Evolutionary conservation across 768 basidiomycete genomes (phyloP).

Genomic region (Suillus decipiens): DNA sequence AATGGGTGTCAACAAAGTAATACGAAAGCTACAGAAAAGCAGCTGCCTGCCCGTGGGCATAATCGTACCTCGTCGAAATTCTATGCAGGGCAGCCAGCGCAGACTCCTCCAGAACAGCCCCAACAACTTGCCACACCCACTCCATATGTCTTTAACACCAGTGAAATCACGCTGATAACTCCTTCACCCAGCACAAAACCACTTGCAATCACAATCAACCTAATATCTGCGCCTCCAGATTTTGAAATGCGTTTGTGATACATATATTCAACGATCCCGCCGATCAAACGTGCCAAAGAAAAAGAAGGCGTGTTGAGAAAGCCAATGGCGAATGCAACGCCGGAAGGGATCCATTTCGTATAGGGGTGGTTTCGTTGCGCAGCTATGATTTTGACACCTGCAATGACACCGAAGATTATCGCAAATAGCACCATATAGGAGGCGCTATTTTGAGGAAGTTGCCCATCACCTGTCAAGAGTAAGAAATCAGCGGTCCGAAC

Average conservation of each 20-base stretch:
- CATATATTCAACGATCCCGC: conserved; percentile 78
- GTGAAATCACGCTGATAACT: conserved; percentile 78
- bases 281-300: conserved; percentile 87
- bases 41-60: not conserved
- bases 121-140: conserved; percentile 79
- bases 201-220: conserved; percentile 84
- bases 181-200: conserved; percentile 98
- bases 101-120: conserved; percentile 80
- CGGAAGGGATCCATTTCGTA: conserved; percentile 86
- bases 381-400: conserved; percentile 66
- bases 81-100: conserved; percentile 63
- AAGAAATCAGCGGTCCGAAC: conserved; percentile 12
- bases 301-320: conserved; percentile 97
- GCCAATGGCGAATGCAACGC: conserved; percentile 93
- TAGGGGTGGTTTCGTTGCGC: conserved; percentile 48
- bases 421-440: conserved; percentile 83
- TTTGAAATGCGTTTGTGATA: conserved; percentile 57
- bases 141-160: conserved; percentile 74
- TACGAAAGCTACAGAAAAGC: not conserved
- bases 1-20: not conserved
- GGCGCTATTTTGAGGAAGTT: conserved; percentile 74
- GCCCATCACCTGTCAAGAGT: conserved; percentile 64
- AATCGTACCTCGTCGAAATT: not conserved
- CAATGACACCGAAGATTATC: conserved; percentile 64
- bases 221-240: conserved; percentile 58